Base-by-base conservation (phyloP, 2,329 filamentous ascomycete genomes). In the Diaporthe australafricana region DNA sequence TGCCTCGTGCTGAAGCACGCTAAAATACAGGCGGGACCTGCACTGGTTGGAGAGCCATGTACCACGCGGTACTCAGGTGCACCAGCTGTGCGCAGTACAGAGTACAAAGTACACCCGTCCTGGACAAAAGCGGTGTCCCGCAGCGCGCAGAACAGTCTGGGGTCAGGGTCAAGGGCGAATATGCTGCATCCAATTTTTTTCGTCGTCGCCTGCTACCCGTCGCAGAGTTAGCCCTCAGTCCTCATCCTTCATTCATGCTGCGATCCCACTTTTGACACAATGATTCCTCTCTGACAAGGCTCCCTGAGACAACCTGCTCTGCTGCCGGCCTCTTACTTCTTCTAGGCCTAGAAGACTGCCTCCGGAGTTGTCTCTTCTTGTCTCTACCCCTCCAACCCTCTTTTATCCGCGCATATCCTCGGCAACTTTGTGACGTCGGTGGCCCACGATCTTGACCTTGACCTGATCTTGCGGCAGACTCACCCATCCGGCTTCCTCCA, bases 381-480 rank as follows among this genome's bases (percentile, higher is more conserved):
- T 66, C 45, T 52, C 50, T 70, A 47, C 71, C 72, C 50, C 68
- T 67, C 52, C 47, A 56, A 25, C 47, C 22, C 45, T 20, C 63
- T 68, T 66, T 70, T 57, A 68, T 52, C 65, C 30, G 32, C 60
- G 67, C 71, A 57, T 74, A 74, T 67, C 73, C 75, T 78, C 75
- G 76, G 77, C 75, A 75, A 74, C 74, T 75, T 75, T 75, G 72
- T 71, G 66, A 73, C 70, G 70, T 71, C 71, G 68, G 47, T 30
- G 68, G 42, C 62, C 57, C 50, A 72, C 30, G 57, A 60, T 48
- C 65, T 42, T 72, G 47, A 40, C 60, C 63, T 48, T 65, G 57
- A 17, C 27, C 27, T 48, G 30, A 5, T 25, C n/a, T 22, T 25
- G 60, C 60, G 5, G 32, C 32, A 35, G 9, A 35, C 45, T 50